Conservation (phyloP, 208 protist species). For the Acanthamoeba healyi region DNA sequence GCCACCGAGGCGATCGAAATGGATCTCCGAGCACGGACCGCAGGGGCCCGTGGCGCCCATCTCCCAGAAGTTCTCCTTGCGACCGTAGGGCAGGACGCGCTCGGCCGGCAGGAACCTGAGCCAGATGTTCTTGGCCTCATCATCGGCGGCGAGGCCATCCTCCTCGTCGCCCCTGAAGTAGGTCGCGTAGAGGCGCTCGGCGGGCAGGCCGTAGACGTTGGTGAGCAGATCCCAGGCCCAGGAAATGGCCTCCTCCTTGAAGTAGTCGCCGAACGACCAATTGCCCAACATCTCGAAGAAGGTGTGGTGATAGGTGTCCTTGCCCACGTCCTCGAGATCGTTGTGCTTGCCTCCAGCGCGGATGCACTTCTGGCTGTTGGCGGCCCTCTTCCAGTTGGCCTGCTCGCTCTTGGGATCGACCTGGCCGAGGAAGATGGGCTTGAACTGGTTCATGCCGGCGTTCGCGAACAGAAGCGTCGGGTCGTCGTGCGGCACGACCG, state of each 20-base stretch:
- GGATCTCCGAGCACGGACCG: constrained; percentile 87
- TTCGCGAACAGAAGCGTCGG: constrained; percentile 70
- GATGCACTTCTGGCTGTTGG: constrained; percentile 78
- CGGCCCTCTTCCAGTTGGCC: not conserved
- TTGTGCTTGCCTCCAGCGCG: constrained; percentile 88
- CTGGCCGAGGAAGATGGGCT: constrained; percentile 63
- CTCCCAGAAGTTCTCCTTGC: constrained; percentile 86
- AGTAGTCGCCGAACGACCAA: constrained; percentile 87
- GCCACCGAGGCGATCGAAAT: constrained; percentile 90
- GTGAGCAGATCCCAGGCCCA: constrained; percentile 87
- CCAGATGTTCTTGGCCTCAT: constrained; percentile 96
- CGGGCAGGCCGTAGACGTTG: constrained; percentile 85
- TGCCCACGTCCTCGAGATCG: constrained; percentile 87
- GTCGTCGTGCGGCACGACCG: constrained; percentile 55
- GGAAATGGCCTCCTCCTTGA: constrained; percentile 85
- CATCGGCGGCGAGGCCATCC: constrained; percentile 94
- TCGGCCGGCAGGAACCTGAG: constrained; percentile 90
- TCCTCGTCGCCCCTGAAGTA: constrained; percentile 97
- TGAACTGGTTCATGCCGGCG: constrained; percentile 84
- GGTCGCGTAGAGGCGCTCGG: constrained; percentile 98
- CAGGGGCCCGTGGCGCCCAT: constrained; percentile 84
- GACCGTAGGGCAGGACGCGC: constrained; percentile 46
- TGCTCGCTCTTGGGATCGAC: constrained; percentile 39
- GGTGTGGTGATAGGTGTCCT: constrained; percentile 87
- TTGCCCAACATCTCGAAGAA: constrained; percentile 90